Evolutionary conservation across 768 basidiomycete genomes (phyloP), one percentile per base, ranked within the genome.

Genomic region (Atractiella rhizophila): DNA sequence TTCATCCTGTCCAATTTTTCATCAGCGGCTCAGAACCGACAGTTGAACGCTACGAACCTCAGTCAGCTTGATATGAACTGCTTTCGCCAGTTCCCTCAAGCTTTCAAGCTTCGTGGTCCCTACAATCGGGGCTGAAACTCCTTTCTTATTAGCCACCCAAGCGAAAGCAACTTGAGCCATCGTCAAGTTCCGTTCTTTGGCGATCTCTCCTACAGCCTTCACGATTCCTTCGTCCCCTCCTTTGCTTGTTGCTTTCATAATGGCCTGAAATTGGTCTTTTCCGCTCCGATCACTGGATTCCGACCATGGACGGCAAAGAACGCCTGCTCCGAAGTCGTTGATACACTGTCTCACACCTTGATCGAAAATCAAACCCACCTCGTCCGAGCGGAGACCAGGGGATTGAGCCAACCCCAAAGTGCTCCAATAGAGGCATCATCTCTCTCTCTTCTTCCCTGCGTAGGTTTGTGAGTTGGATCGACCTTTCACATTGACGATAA

Each of bases 381-480:
- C 9, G 32, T 15, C 27, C 68, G 15, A 71, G 62, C 0, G 69
- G 69, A 7, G 67, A 69, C 70, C 70, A 73, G 0, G 69, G 69
- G 37, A 71, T 70, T 16, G 63, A 55, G 0, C 68, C 70, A 20
- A 68, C 66, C 25, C 68, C 68, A 31, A 43, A 46, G 29, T 42
- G 38, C 20, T 39, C 23, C 13, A 40, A 24, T 7, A 37, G 37
- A 20, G 44, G 45, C 10, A 43, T 16, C 47, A 45, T 45, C 33
- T 48, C 46, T 3, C 40, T 19, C 35, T 48, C 44, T 26, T 42
- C 31, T 21, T 39, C 29, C 16, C 40, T 33, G 26, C 15, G 30
- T 33, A 43, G 4, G 37, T n/a, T n/a, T n/a, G n/a, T n/a, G n/a
- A n/a, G n/a, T n/a, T n/a, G n/a, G n/a, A n/a, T n/a, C n/a, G n/a